Base-by-base conservation (phyloP, 805 yeast genomes). In the Lipomyces starkeyi region DNA sequence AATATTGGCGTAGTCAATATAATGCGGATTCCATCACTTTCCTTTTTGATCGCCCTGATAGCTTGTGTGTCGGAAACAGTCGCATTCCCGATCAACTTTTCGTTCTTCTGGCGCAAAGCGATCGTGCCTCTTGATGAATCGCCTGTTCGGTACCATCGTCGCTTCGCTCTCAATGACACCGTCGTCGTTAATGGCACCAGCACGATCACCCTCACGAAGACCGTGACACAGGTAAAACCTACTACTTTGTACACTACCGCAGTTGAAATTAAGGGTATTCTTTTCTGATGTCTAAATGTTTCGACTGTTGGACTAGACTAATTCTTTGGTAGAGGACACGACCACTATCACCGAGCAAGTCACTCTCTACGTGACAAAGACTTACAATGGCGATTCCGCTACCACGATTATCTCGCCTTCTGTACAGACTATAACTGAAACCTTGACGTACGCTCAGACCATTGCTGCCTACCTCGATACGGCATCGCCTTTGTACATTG, bases 311-410 rank as follows among this genome's bases (percentile, higher is more conserved):
- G 4, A 32, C 4, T 56, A 8, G 25, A 9, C 59, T 56, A 32
- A 35, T 49, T 49, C 11, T n/a, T 20, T 6, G 9, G 2, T n/a
- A 57, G 65, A 58, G 32, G 56, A 40, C 58, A 40, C 62, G 29
- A 43, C 65, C 35, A 58, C 65, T 7, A n/a, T 62, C 54, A 62
- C 65, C 29, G 53, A 58, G 37, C 54, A 17, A 22, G 32, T 62
- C 37, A 62, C 65, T 13, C 14, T 37, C 27, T 62, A 62, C 40
- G 64, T 62, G 25, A 62, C 65, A 32, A 29, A 22, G 35, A 58
- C 62, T 9, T 25, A 22, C 32, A 20, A 57, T 7, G 11, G 62
- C 17, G 65, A 8, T n/a, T 14, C 62, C 4, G 27, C 54, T 35
- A 37, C 47, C 58, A 37, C 32, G 5, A 11, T 25, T 17, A 63